Conservation (phyloP, 345 rosid species). For the Cardamine resedifolia region DNA sequence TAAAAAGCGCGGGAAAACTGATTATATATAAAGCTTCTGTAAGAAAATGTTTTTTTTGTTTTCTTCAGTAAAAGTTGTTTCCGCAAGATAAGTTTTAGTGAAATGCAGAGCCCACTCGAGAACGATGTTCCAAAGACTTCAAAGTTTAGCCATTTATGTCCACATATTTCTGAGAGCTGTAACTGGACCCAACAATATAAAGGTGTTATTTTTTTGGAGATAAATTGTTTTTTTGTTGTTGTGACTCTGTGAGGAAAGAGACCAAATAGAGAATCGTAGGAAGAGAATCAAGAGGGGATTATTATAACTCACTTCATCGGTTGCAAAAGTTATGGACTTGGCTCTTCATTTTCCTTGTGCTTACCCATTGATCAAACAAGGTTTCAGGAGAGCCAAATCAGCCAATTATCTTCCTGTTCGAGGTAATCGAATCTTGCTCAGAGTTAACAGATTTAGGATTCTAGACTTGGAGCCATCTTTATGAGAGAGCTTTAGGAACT, state of each 20-base stretch:
- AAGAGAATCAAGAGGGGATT: neutral
- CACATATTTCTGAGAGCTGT: slow-evolving; percentile 26
- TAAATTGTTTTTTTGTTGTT: neutral
- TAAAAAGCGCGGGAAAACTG: slow-evolving; percentile 34
- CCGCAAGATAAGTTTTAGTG: neutral
- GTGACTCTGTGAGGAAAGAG: neutral
- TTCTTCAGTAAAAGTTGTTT: slow-evolving; percentile 11
- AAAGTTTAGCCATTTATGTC: slow-evolving; percentile 4
- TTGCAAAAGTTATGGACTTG: slow-evolving; percentile 38
- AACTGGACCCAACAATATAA: slow-evolving; percentile 20
- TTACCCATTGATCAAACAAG: slow-evolving; percentile 33
- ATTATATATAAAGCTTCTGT: neutral
- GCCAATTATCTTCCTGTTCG: slow-evolving; percentile 16
- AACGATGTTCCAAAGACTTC: neutral
- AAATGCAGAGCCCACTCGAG: slow-evolving; percentile 5
- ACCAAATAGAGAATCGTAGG: neutral
- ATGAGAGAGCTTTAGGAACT: neutral
- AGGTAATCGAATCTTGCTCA: slow-evolving; percentile 39
- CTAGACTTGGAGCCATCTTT: neutral
- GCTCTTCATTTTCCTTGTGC: slow-evolving; percentile 24
- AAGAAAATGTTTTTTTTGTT: neutral
- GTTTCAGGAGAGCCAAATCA: slow-evolving; percentile 9
- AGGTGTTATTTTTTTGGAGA: neutral
- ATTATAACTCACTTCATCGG: neutral
- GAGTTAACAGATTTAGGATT: neutral